These are phyloP conservation scores for Berberis vulgaris DNA, from an alignment of 164 flowering plant species.

Conservation along the genomic window DNA sequence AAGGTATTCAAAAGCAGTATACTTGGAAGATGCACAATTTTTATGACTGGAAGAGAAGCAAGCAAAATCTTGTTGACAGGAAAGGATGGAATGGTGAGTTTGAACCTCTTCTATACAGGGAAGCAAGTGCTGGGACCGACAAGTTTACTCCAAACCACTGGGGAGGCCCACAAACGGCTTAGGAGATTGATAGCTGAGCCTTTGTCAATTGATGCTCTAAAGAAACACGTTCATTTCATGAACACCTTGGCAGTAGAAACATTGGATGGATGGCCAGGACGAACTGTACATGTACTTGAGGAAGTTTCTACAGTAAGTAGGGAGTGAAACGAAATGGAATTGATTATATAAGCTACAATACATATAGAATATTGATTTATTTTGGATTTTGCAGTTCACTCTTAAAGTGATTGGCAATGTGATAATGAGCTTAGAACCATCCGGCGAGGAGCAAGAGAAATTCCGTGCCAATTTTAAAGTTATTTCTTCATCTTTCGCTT, in stretches of 20 bases:
- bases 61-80: slow-evolving; percentile 53
- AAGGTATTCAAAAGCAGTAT: slow-evolving; percentile 51
- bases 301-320: slow-evolving; percentile 51
- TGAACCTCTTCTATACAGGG: slow-evolving; percentile 60
- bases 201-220: slow-evolving; percentile 50
- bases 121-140: slow-evolving; percentile 52
- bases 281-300: slow-evolving; percentile 39
- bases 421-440: slow-evolving; percentile 64
- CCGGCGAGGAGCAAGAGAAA: slow-evolving; percentile 53
- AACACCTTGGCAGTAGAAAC: slow-evolving; percentile 43
- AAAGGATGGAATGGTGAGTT: slow-evolving; percentile 59
- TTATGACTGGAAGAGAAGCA: slow-evolving; percentile 71
- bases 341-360: neutral
- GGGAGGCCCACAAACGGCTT: slow-evolving; percentile 56
- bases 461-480: slow-evolving; percentile 53
- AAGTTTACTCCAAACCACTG: slow-evolving; percentile 52
- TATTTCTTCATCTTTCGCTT: slow-evolving; percentile 56
- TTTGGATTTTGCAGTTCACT: slow-evolving; percentile 44
- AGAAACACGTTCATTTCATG: slow-evolving; percentile 48
- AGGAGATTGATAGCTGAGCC: slow-evolving; percentile 53
- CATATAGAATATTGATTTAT: neutral
- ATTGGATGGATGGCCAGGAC: slow-evolving; percentile 45
- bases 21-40: slow-evolving; percentile 44
- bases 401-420: slow-evolving; percentile 57
- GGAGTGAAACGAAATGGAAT: neutral